Evolutionary conservation across 352 stramenopile species (phyloP), one percentile per base, ranked within the genome.

Genomic region (Thalassiosira oceanica): DNA sequence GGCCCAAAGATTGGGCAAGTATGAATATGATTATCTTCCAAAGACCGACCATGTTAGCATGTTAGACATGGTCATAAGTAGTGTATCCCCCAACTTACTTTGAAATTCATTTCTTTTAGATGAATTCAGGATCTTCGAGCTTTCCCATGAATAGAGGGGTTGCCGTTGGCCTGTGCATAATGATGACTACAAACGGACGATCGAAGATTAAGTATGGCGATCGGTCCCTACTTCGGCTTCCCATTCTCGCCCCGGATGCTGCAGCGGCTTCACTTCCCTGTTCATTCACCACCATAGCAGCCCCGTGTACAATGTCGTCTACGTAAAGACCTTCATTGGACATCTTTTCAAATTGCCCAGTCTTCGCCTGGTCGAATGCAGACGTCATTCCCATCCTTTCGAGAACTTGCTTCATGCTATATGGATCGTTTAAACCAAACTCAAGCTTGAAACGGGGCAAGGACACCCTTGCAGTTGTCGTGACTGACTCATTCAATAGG

Each of bases 391-490:
- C 68, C 43, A 79, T 56, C 20, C 15, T 35, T 13, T 58, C 11
- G 3, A 74, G 44, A 18, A 13, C 3, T 20, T 31, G 24, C 27
- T 60, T 60, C 2, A 79, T 21, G 3, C 42, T 41, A 24, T 27
- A 44, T 21, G 46, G 26, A n/a, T n/a, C n/a, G n/a, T n/a, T n/a
- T n/a, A n/a, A n/a, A 10, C 61, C 61, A 36, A 51, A 75, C 5
- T 65, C 35, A 1, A 79, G 16, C 15, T 31, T 29, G 42, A 79
- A 74, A 1, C 53, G 41, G 35, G 68, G 68, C 6, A 79, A 37
- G 33, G 45, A 42, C 8, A 79, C 28, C 10, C 56, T 50, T 0
- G 74, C 68, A 31, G 42, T 5, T 2, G 29, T 21, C 10, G 29
- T 37, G 13, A 2, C 46, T 26, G 53, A n/a, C 37, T 74, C 53